Evolutionary conservation across 108 stramenopile genomes (phyloP).

Genomic region (Discostella stelligeroides): DNA sequence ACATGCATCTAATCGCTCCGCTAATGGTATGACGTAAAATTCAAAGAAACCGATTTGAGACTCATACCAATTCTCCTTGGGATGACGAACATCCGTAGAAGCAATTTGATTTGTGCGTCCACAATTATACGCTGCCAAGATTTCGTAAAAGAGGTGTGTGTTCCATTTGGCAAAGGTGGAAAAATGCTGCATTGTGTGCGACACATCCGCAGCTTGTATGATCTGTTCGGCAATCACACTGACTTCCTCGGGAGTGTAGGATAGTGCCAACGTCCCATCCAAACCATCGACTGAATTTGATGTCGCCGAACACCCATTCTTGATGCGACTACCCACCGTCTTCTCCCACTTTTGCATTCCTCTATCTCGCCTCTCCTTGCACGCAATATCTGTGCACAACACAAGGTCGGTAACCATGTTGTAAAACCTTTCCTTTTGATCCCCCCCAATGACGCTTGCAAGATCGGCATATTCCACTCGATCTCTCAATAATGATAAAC

Average conservation of each 20-base stretch:
- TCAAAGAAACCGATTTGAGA: constrained; percentile 30
- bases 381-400: constrained; percentile 29
- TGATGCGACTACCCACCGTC: too few species aligned
- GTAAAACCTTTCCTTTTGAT: constrained; percentile 10
- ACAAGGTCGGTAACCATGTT: constrained; percentile 24
- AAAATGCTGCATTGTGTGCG: constrained; percentile 71
- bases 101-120: constrained; percentile 2
- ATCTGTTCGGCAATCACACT: constrained; percentile 45
- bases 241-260: constrained; percentile 2
- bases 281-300: too few species aligned
- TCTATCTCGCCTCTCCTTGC: constrained; percentile 17
- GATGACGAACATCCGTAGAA: constrained; percentile 5
- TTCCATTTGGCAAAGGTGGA: constrained; percentile 61
- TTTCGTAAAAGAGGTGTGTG: constrained; percentile 51
- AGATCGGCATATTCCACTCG: not conserved
- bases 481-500: not conserved
- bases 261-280: too few species aligned
- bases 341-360: constrained; percentile 27
- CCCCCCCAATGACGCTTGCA: constrained; percentile 8
- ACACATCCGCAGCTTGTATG: constrained; percentile 64
- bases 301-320: too few species aligned
- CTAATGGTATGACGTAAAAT: constrained; percentile 27
- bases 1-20: constrained; percentile 31
- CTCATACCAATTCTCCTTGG: constrained; percentile 31
- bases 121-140: constrained; percentile 21